Conservation (phyloP, 805 yeast genomes). For the Suhomyces sp. region DNA sequence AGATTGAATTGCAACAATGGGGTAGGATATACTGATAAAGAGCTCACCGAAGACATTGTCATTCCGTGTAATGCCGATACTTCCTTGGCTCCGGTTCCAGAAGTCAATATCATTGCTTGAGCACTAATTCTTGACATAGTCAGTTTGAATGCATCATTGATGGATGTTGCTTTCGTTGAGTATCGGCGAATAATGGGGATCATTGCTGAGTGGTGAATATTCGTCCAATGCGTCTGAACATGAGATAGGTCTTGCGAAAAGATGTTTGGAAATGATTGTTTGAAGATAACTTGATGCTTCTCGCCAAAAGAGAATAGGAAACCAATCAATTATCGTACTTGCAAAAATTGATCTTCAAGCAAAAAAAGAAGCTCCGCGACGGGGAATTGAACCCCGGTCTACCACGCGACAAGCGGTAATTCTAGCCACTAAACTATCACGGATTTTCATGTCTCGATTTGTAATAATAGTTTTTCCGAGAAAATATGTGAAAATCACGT, state of each 20-base stretch:
- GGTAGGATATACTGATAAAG: constrained; percentile 72
- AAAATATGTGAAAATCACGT: too few relatives aligned
- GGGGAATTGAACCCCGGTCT: constrained; percentile 25
- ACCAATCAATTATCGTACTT: too few relatives aligned
- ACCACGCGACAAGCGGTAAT: constrained; percentile 24
- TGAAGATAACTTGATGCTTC: too few relatives aligned
- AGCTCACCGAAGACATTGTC: constrained; percentile 83
- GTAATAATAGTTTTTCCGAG: too few relatives aligned
- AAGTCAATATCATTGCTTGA: constrained; percentile 46
- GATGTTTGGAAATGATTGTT: too few relatives aligned
- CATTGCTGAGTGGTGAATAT: constrained; percentile 4
- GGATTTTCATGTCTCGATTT: constrained; percentile 4
- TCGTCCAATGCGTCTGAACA: too few relatives aligned
- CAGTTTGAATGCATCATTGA: constrained; percentile 22
- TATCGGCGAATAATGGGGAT: constrained; percentile 5
- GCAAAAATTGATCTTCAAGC: background rate
- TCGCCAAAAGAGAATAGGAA: too few relatives aligned
- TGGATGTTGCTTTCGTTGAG: constrained; percentile 3
- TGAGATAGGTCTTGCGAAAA: too few relatives aligned
- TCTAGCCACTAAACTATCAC: constrained; percentile 12
- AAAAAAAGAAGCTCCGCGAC: constrained; percentile 20
- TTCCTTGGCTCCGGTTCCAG: constrained; percentile 23
- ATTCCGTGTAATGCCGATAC: constrained; percentile 55
- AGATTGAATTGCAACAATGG: constrained; percentile 85
- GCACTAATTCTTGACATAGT: constrained; percentile 39